Conservation (phyloP, 1,284 basidiomycete genomes). For the Tetrapyrgos nigripes region DNA sequence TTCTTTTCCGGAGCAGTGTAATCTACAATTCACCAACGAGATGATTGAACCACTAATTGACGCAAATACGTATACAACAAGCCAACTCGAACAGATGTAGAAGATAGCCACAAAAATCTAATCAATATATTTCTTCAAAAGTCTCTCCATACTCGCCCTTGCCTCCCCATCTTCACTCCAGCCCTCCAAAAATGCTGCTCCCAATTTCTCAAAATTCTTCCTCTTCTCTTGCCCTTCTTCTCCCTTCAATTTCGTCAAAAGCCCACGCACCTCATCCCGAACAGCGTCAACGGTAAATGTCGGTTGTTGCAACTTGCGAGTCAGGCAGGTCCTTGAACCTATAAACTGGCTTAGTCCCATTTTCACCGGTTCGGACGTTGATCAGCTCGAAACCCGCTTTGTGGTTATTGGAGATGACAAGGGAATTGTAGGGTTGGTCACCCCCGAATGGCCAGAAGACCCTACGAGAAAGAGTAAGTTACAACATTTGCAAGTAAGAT, state of each 20-base stretch:
- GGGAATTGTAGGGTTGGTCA: conserved; percentile 18
- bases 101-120: too few relatives aligned
- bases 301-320: conserved; percentile 9
- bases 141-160: not conserved
- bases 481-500: conserved; percentile 1
- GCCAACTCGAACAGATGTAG: too few relatives aligned
- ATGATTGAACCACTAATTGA: too few relatives aligned
- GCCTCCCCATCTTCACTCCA: conserved; percentile 7
- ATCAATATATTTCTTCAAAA: conserved; percentile 1
- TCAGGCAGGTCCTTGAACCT: conserved; percentile 7
- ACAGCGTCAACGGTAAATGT: conserved; percentile 14
- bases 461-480: conserved; percentile 10
- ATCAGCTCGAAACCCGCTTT: conserved; percentile 26
- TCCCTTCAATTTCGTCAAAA: conserved; percentile 13
- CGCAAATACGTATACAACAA: too few relatives aligned
- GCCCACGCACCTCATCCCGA: conserved; percentile 5
- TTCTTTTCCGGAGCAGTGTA: too few relatives aligned
- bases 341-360: conserved; percentile 14
- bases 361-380: conserved; percentile 23
- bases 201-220: conserved; percentile 6
- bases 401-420: conserved; percentile 19
- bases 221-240: conserved; percentile 11
- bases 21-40: too few relatives aligned
- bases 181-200: not conserved
- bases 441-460: conserved; percentile 13